Evolutionary conservation across 495 filamentous ascomycete genomes (phyloP), one percentile per base, ranked within the genome.

Genomic region (Penicillium desertorum): DNA sequence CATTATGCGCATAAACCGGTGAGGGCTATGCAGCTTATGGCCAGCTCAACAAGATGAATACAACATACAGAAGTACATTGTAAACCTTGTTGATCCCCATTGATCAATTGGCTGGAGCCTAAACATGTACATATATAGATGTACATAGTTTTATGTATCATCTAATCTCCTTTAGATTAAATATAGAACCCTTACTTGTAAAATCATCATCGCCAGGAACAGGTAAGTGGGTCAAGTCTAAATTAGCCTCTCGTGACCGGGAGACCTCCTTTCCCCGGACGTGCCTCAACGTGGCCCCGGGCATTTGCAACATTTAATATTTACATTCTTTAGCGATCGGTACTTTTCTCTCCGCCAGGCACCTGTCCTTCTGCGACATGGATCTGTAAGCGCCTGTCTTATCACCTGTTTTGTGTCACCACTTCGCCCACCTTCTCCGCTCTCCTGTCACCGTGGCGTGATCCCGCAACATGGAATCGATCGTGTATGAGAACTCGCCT

Each of bases 401-500:
- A 30, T 47, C 45, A 37, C 19, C 36, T 48, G 48, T 54, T 25
- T 56, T 32, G 57, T 45, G 29, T 57, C 58, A 46, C 25, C 45
- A 36, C 51, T 45, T 45, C 49, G 50, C 51, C 57, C 41, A n/a
- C 56, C 58, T 20, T 51, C 51, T 62, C 61, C 63, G 53, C 42
- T 53, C 43, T 42, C 51, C 56, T 60, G 58, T 62, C 61, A 32
- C 57, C 57, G 34, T 50, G 45, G 54, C 58, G 36, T 36, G 49
- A 59, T 56, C 54, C 73, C 70, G 70, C 70, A 76, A 57, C 74
- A 98, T 98, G 94, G 94, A 97, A 83, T 86, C 90, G 64, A 79
- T 97, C 61, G 85, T 96, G 64, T 90, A 88, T 76, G 88, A 94
- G 75, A 86, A 92, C 71, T 90, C 91, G 64, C 94, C 94, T 57